Evolutionary conservation across 2,329 filamentous ascomycete genomes (phyloP).

Genomic region (Pseudogymnoascus sp.): DNA sequence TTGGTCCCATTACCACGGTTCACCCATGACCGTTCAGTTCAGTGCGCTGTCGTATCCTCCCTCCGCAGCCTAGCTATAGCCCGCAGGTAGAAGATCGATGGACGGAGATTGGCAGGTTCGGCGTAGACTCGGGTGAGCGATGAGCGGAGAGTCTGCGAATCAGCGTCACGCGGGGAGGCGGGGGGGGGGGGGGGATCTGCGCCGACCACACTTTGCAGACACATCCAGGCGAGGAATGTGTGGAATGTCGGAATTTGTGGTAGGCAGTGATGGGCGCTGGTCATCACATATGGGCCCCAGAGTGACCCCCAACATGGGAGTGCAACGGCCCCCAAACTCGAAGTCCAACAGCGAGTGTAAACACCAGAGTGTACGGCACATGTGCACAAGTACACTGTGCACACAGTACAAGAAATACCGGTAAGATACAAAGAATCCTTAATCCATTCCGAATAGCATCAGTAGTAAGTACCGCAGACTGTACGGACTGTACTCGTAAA

Average conservation of each 20-base stretch:
- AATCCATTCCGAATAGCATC: not conserved
- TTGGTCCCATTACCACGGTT: conserved; percentile 2
- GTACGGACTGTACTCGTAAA: not conserved
- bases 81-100: not conserved
- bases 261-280: not conserved
- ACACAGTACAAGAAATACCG: not conserved
- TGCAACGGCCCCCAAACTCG: not conserved
- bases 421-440: not conserved
- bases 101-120: not conserved
- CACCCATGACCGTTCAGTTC: not conserved
- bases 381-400: not conserved
- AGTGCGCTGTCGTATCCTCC: not conserved
- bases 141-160: not conserved
- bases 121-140: not conserved
- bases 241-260: not conserved
- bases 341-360: not conserved
- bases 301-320: not conserved
- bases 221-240: not conserved
- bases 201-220: not conserved
- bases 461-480: not conserved
- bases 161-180: not conserved
- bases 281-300: not conserved
- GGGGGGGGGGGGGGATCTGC: not conserved
- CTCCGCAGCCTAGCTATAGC: not conserved
- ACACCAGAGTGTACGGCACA: not conserved